Evolutionary conservation across 1,284 basidiomycete genomes (phyloP), one percentile per base, ranked within the genome.

Genomic region (Mycosarcoma maydis): DNA sequence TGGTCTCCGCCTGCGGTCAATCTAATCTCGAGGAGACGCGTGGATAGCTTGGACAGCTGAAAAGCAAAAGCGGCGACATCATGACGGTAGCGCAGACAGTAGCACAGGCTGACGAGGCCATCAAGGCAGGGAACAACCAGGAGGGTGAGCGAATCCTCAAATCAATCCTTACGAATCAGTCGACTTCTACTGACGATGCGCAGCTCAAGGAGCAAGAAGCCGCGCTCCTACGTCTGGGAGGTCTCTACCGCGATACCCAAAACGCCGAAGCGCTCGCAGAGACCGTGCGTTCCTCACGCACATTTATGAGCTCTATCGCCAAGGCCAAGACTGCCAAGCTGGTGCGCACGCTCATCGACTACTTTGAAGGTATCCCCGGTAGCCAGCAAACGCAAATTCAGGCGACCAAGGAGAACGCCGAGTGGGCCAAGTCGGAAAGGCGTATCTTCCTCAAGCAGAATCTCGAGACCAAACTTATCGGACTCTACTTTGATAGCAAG

Each of bases 301-400:
- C 89, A 0, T 95, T 96, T 85, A 93, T 97, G 89, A 90, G 91
- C 0, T 90, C 90, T 14, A 93, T 94, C 2, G 94, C 95, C 23
- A 98, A 98, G 83, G 95, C 96, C 8, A 98, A 98, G 84, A 97
- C 95, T 0, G 94, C 95, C 3, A 97, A 97, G 84, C 88, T 98
- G 20, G 70, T 79, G 49, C 90, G 94, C 49, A 93, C 92, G 4
- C 86, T 98, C 33, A 91, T 98, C 76, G 91, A 92, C 82, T 91
- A 90, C 85, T 96, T 98, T 84, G 86, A 85, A 27, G 78, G 86
- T 23, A 92, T 94, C 57, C 89, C 92, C 0, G 84, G 89, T 75
- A 90, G 90, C 73, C 87, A 89, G 57, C 85, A 87, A 27, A 86
- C 88, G n/a, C 95, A 97, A 78, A 94, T 94, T 54, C 85, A 88